Percentiles rank a stretch among this genome's conserved stretches.
phyloP scores from a whole-genome alignment of 352 stramenopile species.

The Pythium apleroticum region DNA sequence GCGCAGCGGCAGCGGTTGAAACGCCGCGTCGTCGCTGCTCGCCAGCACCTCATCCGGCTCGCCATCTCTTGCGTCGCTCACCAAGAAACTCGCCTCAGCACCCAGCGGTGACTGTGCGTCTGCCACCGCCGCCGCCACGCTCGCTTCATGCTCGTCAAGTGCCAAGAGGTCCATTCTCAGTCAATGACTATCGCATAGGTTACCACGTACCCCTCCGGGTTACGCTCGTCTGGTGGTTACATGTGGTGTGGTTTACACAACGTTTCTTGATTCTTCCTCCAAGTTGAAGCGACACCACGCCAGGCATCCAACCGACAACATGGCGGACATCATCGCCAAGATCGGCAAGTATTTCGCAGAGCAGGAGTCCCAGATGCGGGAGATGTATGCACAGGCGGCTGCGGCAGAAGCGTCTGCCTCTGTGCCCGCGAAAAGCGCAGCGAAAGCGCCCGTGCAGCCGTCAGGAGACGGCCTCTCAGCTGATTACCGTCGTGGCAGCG shows the following conservation, averaged over 20 bases:
- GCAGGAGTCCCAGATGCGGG: conserved; percentile 57
- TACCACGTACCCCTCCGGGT: background rate
- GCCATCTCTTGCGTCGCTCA: background rate
- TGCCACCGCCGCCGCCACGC: too few relatives aligned
- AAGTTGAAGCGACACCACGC: conserved; percentile 14
- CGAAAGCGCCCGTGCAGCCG: conserved; percentile 10
- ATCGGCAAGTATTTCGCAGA: conserved; percentile 71
- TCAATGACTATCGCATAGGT: background rate
- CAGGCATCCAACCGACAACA: conserved; percentile 8
- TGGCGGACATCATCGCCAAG: conserved; percentile 65
- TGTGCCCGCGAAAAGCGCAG: background rate
- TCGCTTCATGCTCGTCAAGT: background rate
- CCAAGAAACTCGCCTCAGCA: background rate
- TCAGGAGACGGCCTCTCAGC: conserved; percentile 3
- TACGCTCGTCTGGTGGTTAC: conserved; percentile 9
- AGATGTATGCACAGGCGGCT: conserved; percentile 29
- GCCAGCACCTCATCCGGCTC: conserved; percentile 17
- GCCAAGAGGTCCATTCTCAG: background rate
- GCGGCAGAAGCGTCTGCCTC: background rate
- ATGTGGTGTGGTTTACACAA: too few relatives aligned
- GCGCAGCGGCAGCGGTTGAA: conserved; percentile 11
- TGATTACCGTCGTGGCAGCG: too few relatives aligned
- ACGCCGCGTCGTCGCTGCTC: conserved; percentile 7
- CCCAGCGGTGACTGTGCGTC: background rate
- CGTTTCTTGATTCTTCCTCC: background rate